Base-by-base conservation (phyloP, 176 grass and related monocot genomes). In the Guadua angustifolia region DNA sequence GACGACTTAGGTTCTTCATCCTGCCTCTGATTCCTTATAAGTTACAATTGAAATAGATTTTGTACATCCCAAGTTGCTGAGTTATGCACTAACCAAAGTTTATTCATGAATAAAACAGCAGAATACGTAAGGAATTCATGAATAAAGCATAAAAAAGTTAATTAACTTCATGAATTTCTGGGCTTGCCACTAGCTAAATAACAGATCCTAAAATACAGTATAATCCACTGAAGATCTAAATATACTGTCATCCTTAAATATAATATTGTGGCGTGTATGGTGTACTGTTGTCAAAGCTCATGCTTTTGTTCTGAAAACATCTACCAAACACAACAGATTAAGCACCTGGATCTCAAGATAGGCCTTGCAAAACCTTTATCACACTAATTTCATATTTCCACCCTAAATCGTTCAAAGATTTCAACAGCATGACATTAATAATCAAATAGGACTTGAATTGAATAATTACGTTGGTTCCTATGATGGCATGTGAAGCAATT, bases 171-270 rank as follows among this genome's bases (percentile, higher is more conserved):
- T 47, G 19, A 52, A 83, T 45, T 61, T 21, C 33, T 17, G 13
- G 18, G 19, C 9, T 71, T 60, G 11, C 29, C 15, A 19, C 4
- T 76, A 66, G 25, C 6, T 38, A 10, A 38, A 82, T 46, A 51
- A 73, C 55, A 73, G 17, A 73, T 29, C 33, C 35, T 42, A 66
- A 44, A 73, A 9, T 9, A 5, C 29, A 75, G 22, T 9, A 21
- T 68, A 61, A 85, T 77, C 22, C 38, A 78, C 8, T 17, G 12
- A 58, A 76, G n/a, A 82, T 68, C 18, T 24, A 33, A 66, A 74
- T 25, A 69, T 49, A 70, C 13, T 29, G 0, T 68, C 42, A 60
- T 35, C 52, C 19, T 39, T 82, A 38, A 69, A 39, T 32, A 17
- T 49, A 49, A 60, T 5, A 51, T 21, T 66, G 29, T 57, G 58